Evolutionary conservation across 345 rosid genomes (phyloP), one percentile per base, ranked within the genome.

Genomic region (Eutrema heterophyllum): DNA sequence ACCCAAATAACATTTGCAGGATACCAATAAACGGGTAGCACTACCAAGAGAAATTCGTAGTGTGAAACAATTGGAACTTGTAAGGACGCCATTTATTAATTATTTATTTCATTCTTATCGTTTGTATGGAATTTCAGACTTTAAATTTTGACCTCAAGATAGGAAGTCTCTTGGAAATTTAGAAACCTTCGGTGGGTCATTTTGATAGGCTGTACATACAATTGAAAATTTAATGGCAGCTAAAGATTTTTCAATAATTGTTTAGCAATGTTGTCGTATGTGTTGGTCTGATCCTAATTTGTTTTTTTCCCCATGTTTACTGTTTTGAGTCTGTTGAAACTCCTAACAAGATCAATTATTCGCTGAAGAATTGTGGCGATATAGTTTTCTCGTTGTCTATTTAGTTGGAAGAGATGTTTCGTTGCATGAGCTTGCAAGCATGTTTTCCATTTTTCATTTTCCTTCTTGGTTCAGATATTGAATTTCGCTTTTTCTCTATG

Each of bases 11-110:
- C 72, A 44, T 53, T 53, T 44, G 65, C 85, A 94, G 98, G 96
- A 91, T 77, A 85, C 84, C 27, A 89, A 85, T 74, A 94, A 71
- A 84, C 85, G 68, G 72, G 67, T 89, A 73, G 30, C 85, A 56
- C 76, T 94, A 50, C 96, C 98, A 45, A 86, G 98, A 82, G 96
- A 94, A 44, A 91, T 91, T 75, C 95, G 95, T 68, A 80, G 88
- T 86, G 84, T 89, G 65, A 88, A 86, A 63, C 83, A 83, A 73
- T 75, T 94, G 62, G 97, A 94, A 80, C 97, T 89, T 79, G 98
- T 94, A 81, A 85, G 95, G 63, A 33, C 64, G 46, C 57, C 46
- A 40, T 48, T 56, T 40, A 61, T 51, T 32, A 24, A 16, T 38
- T 55, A 11, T 60, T 60, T 21, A 53, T 55, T 60, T 69, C 65